These are phyloP conservation scores for Allomyces macrogynus DNA, from an alignment of 192 early-diverging fungal genomes.

Conservation along the genomic window DNA sequence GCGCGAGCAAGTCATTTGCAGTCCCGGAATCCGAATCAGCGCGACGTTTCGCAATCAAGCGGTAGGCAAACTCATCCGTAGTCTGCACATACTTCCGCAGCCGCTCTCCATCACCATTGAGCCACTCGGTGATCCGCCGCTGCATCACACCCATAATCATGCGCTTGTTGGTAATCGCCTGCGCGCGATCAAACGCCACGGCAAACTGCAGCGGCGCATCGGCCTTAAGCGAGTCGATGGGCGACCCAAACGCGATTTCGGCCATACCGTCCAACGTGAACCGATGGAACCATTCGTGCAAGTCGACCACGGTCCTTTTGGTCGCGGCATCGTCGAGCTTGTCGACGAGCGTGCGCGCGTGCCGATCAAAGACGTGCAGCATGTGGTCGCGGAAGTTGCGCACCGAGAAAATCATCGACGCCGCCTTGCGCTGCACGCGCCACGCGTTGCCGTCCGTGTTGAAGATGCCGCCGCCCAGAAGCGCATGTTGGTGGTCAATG, in stretches of 20 bases:
- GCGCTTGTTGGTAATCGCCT: slow-evolving; percentile 11
- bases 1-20: slow-evolving; percentile 14
- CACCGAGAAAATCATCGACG: not conserved
- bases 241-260: slow-evolving; percentile 19
- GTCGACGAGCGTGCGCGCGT: not conserved
- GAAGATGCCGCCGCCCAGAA: slow-evolving; percentile 50
- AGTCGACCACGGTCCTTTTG: not conserved
- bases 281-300: slow-evolving; percentile 5
- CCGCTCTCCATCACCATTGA: slow-evolving; percentile 4
- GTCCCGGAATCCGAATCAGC: slow-evolving; percentile 3
- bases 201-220: slow-evolving; percentile 23
- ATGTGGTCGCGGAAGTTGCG: not conserved
- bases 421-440: slow-evolving; percentile 35
- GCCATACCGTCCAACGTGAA: slow-evolving; percentile 15
- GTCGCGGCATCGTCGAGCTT: not conserved
- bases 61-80: slow-evolving; percentile 12
- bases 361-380: not conserved
- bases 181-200: slow-evolving; percentile 24
- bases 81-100: slow-evolving; percentile 7
- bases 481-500: slow-evolving; percentile 18
- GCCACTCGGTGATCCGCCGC: slow-evolving; percentile 12
- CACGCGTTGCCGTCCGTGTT: slow-evolving; percentile 45
- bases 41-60: slow-evolving; percentile 11
- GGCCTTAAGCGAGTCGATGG: slow-evolving; percentile 16
- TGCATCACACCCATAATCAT: slow-evolving; percentile 10